A percentile compares a stretch with the other conserved stretches of the same genome.
phyloP scores from a whole-genome alignment of 1,284 basidiomycete species.

The Schizopora paradoxa region DNA sequence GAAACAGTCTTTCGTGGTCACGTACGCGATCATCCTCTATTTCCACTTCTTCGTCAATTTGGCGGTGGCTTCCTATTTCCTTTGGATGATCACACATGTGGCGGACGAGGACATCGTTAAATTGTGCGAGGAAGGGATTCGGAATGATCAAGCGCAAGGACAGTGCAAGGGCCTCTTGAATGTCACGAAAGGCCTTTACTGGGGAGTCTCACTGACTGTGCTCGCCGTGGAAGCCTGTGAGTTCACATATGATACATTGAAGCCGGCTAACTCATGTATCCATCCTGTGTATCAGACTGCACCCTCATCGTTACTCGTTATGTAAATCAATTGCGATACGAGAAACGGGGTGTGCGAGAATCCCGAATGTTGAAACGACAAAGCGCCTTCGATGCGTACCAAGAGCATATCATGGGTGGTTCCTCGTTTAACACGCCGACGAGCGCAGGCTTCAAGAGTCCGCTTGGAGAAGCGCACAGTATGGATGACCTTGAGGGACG shows the following conservation, averaged over 20 bases:
- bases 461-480: too few species aligned
- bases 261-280: background rate
- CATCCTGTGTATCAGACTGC: slow-evolving; percentile 41
- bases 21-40: slow-evolving; percentile 53
- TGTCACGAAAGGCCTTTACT: slow-evolving; percentile 41
- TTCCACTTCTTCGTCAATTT: slow-evolving; percentile 54
- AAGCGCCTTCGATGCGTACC: slow-evolving; percentile 18
- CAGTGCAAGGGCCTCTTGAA: slow-evolving; percentile 41
- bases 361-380: slow-evolving; percentile 24
- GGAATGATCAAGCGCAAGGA: slow-evolving; percentile 34
- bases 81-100: slow-evolving; percentile 43
- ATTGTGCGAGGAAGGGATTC: slow-evolving; percentile 43
- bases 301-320: slow-evolving; percentile 56
- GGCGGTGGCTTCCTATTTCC: slow-evolving; percentile 45
- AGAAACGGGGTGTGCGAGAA: slow-evolving; percentile 40
- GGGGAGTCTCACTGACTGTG: slow-evolving; percentile 39
- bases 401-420: too few species aligned
- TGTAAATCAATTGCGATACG: slow-evolving; percentile 45
- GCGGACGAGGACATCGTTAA: slow-evolving; percentile 36
- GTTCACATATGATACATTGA: slow-evolving; percentile 21
- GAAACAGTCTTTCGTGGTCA: slow-evolving; percentile 52
- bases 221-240: slow-evolving; percentile 49
- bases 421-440: slow-evolving; percentile 7
- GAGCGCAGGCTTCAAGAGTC: too few species aligned
- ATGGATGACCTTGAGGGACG: too few species aligned